Evolutionary conservation across 768 basidiomycete species (phyloP).

Genomic region (Pleurotus platypus): DNA sequence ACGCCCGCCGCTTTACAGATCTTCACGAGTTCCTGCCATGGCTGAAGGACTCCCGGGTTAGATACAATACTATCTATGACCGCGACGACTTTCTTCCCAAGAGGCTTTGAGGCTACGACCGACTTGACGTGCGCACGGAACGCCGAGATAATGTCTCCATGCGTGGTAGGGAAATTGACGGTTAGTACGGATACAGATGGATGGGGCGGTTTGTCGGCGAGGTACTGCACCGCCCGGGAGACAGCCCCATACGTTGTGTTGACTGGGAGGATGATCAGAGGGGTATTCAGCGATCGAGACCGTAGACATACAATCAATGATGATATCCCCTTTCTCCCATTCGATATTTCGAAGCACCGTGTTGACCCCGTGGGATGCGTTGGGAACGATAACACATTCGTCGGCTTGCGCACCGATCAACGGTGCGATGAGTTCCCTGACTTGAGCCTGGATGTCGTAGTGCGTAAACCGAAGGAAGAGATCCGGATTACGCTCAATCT

Average conservation of each 20-base stretch:
- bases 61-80: constrained; percentile 68
- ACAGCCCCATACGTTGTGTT: constrained; percentile 48
- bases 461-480: constrained; percentile 36
- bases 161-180: constrained; percentile 47
- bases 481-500: constrained; percentile 49
- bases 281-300: not conserved
- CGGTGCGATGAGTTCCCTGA: constrained; percentile 42
- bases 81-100: constrained; percentile 48
- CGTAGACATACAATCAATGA: constrained; percentile 45
- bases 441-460: constrained; percentile 25
- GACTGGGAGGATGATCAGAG: not conserved
- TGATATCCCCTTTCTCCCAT: constrained; percentile 59
- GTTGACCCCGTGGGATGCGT: constrained; percentile 55
- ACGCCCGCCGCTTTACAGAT: constrained; percentile 63
- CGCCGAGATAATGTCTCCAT: constrained; percentile 35
- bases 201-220: constrained; percentile 48
- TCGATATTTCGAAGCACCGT: constrained; percentile 59
- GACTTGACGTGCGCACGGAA: constrained; percentile 17
- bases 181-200: constrained; percentile 41
- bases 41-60: constrained; percentile 63
- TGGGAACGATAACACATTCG: constrained; percentile 48
- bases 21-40: constrained; percentile 72
- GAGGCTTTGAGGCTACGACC: not conserved
- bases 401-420: constrained; percentile 44
- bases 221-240: constrained; percentile 40